Evolutionary conservation across 768 basidiomycete species (phyloP).

Genomic region (Suillus bovinus): DNA sequence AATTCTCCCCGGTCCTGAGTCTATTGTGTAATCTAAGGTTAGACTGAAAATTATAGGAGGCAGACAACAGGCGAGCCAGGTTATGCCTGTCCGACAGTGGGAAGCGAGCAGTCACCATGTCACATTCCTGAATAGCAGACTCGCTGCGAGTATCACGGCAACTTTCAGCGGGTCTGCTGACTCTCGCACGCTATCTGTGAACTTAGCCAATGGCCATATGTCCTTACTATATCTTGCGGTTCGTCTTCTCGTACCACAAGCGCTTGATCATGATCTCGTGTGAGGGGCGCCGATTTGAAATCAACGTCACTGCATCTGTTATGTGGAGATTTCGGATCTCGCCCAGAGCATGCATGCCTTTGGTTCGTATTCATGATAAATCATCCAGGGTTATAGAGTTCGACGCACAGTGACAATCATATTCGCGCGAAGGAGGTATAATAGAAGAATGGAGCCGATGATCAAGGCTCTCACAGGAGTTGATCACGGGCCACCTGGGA

Average conservation of each 20-base stretch:
- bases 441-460: background rate
- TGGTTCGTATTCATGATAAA: background rate
- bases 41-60: background rate
- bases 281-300: background rate
- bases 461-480: background rate
- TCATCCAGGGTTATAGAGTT: background rate
- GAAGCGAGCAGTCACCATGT: background rate
- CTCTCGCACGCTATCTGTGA: background rate
- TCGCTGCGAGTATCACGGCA: background rate
- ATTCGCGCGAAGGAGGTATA: background rate
- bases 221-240: background rate
- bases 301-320: background rate
- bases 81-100: background rate
- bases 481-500: background rate
- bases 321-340: slow-evolving; percentile 4
- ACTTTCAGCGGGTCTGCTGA: background rate
- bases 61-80: background rate
- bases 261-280: slow-evolving; percentile 2
- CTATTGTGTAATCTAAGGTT: slow-evolving; percentile 26
- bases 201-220: background rate
- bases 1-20: slow-evolving; percentile 31
- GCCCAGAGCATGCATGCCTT: background rate
- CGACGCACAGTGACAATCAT: background rate
- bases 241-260: background rate
- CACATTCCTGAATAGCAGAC: background rate